These are phyloP conservation scores for Fusarium acutatum DNA, from an alignment of 2,329 filamentous ascomycete species.

Conservation along the genomic window DNA sequence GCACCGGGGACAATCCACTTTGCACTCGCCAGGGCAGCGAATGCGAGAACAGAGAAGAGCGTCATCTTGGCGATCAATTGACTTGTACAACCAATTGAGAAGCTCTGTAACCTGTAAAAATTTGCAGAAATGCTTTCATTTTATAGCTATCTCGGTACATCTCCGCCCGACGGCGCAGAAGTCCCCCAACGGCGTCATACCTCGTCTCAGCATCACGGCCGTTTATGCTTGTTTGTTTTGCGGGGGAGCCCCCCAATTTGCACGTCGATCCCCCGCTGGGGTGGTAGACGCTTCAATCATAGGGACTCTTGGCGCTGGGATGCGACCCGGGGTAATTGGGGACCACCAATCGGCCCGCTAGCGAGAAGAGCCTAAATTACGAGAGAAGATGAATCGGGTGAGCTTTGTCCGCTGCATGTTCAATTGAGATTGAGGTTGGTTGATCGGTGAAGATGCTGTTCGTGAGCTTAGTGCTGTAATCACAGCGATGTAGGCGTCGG, in stretches of 20 bases:
- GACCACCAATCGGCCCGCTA: slow-evolving; percentile 13
- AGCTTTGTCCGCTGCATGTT: not conserved
- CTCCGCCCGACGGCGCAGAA: slow-evolving; percentile 8
- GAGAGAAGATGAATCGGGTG: not conserved
- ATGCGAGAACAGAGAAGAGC: not conserved
- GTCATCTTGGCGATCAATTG: not conserved
- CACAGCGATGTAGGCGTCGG: not conserved
- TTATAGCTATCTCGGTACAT: slow-evolving; percentile 22
- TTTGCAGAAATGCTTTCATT: not conserved
- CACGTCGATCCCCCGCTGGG: slow-evolving; percentile 30
- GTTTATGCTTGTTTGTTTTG: not conserved
- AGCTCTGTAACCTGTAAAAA: not conserved
- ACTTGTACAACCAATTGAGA: too few relatives aligned
- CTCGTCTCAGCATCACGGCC: slow-evolving; percentile 4
- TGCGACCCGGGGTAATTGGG: slow-evolving; percentile 10
- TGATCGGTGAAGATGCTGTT: not conserved
- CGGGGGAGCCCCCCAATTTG: slow-evolving; percentile 7
- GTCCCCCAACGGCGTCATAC: not conserved
- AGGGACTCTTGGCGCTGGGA: slow-evolving; percentile 2
- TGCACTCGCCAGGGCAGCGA: slow-evolving; percentile 31
- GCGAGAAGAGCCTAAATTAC: not conserved
- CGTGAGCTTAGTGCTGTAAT: not conserved
- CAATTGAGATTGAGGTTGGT: not conserved
- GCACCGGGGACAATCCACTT: slow-evolving; percentile 68
- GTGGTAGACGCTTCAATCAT: slow-evolving; percentile 34